Evolutionary conservation across 73 alveolate species (phyloP), one percentile per base, ranked within the genome.

Genomic region (Paraurostyla sp.): DNA sequence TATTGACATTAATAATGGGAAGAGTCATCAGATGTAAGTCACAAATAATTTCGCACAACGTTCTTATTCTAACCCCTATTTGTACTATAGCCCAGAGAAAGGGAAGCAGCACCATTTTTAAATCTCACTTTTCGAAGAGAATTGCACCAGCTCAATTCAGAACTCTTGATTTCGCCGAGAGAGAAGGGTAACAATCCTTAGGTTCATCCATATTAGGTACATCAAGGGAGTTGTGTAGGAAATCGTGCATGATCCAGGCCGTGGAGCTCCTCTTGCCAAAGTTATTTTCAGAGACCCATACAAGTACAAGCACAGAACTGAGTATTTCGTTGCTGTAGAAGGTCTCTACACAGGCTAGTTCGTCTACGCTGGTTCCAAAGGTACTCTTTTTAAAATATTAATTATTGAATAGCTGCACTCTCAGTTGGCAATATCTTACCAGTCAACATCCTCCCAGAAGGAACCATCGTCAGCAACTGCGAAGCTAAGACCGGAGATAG

Each of bases 221-320:
- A 88, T 93, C 71, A 93, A 78, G 78, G 97, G 97, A 22, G 95
- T 92, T 88, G 97, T 96, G 91, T 82, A 86, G 91, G 96, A 95
- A 50, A 95, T 96, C 91, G 82, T 97, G 71, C 99, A 97, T 89
- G 99, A 97, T 65, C 98, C 99, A 33, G 99, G 99, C 56, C 94
- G 99, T 85, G 99, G 99, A 36, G 99, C 99, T 25, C 99, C 99
- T 30, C 87, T 97, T 33, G 98, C 98, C 63, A 92, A 97, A 89
- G 99, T 97, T 35, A 92, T 93, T 50, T 97, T 97, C 98, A 93
- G 97, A 85, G 98, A 97, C 93, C 98, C 99, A 38, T 95, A 96
- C 92, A 94, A 91, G 85, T 97, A 94, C 94, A 95, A 94, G 96
- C 96, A 91, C 65, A 59, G 96, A 80, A 96, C 96, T 60, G 99